phyloP scores from a whole-genome alignment of 192 early-diverging fungal species.

The Coemansia umbellata region DNA sequence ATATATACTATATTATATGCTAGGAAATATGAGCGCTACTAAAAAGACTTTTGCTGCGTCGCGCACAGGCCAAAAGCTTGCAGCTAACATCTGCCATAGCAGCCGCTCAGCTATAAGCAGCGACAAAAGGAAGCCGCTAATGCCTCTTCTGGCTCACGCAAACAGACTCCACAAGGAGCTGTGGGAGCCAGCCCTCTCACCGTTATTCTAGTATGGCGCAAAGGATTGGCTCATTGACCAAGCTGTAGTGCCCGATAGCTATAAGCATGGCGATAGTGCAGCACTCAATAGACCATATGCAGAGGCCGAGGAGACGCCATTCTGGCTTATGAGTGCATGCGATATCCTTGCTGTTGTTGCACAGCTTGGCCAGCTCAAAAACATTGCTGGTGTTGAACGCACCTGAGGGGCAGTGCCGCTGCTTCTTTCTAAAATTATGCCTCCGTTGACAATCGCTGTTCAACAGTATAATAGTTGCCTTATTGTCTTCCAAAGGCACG shows the following conservation, averaged over 20 bases:
- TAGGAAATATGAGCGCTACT: slow-evolving; percentile 13
- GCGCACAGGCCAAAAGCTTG: slow-evolving; percentile 28
- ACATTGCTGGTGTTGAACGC: slow-evolving; percentile 35
- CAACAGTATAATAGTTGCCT: no score
- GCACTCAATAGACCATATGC: slow-evolving; percentile 12
- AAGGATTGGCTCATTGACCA: slow-evolving; percentile 17
- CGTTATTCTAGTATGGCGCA: slow-evolving; percentile 11
- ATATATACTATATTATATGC: background rate
- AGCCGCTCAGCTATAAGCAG: no score
- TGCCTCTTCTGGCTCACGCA: slow-evolving; percentile 34
- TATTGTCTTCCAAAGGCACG: no score
- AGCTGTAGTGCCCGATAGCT: slow-evolving; percentile 30
- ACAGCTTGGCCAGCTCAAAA: slow-evolving; percentile 13
- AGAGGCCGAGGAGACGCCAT: slow-evolving; percentile 4
- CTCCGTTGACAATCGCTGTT: no score
- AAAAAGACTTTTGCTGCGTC: slow-evolving; percentile 14
- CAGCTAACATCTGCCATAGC: slow-evolving; percentile 32
- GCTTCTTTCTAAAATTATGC: slow-evolving; percentile 23
- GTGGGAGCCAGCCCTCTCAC: slow-evolving; percentile 36
- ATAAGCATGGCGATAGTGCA: slow-evolving; percentile 50
- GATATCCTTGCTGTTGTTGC: slow-evolving; percentile 29
- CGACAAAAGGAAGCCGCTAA: slow-evolving; percentile 1
- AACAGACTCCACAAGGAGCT: slow-evolving; percentile 51
- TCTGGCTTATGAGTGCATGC: slow-evolving; percentile 23
- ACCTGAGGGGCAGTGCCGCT: slow-evolving; percentile 39